A percentile compares a stretch with the other conserved stretches of the same genome.
Conservation (phyloP, 306 rosid genomes). For the Benincasa hispida region DNA sequence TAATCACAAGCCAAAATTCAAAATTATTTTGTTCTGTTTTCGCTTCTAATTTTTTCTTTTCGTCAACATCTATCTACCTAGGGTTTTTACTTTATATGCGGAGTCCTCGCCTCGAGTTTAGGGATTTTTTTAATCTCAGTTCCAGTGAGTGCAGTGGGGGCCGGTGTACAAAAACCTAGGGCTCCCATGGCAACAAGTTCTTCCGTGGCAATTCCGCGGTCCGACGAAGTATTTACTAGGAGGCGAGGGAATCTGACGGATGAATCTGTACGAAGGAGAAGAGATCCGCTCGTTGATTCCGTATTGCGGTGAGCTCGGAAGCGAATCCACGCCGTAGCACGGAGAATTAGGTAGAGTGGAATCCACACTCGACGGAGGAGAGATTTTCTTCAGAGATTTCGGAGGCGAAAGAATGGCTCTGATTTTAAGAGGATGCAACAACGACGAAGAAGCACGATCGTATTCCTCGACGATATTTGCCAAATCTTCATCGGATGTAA, state of each 20-base stretch:
- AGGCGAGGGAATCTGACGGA: constrained; percentile 15
- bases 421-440: constrained; percentile 36
- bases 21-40: background rate
- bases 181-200: constrained; percentile 22
- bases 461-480: constrained; percentile 52
- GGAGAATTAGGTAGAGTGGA: constrained; percentile 8
- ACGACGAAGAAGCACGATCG: constrained; percentile 35
- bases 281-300: constrained; percentile 15
- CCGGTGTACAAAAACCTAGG: constrained; percentile 21
- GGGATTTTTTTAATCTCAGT: constrained; percentile 9
- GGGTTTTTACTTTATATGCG: background rate
- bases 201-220: constrained; percentile 17
- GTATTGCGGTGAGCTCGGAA: constrained; percentile 25
- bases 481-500: constrained; percentile 65
- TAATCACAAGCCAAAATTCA: background rate
- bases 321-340: constrained; percentile 3
- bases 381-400: constrained; percentile 28
- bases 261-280: constrained; percentile 12
- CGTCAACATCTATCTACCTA: constrained; percentile 3
- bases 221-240: constrained; percentile 12
- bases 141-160: constrained; percentile 15
- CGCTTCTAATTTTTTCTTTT: background rate
- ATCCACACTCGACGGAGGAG: constrained; percentile 38
- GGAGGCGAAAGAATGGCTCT: constrained; percentile 51
- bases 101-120: background rate